Percentiles rank a stretch among this genome's conserved stretches.
phyloP scores from a whole-genome alignment of 306 rosid species.

The Mucuna pruriens region DNA sequence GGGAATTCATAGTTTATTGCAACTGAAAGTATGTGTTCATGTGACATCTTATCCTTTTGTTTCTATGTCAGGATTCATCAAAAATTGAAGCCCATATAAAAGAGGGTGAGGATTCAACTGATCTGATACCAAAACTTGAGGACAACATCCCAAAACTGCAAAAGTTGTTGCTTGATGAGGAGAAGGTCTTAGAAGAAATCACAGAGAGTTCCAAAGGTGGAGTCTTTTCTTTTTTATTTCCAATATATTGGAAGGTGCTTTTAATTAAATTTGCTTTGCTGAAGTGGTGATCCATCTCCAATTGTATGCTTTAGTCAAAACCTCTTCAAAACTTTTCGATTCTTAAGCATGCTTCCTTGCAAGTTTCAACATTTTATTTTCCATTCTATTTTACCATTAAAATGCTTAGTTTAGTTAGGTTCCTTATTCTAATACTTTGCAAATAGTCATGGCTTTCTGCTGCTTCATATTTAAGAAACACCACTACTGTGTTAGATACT shows the following conservation, averaged over 20 bases:
- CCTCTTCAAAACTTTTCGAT: not conserved
- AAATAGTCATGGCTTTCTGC: not conserved
- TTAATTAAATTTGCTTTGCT: slow-evolving; percentile 5
- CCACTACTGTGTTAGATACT: not conserved
- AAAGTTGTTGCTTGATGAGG: slow-evolving; percentile 75
- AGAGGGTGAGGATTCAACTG: slow-evolving; percentile 76
- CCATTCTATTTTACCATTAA: not conserved
- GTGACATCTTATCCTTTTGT: slow-evolving; percentile 36
- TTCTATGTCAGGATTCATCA: slow-evolving; percentile 73
- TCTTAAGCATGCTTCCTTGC: slow-evolving; percentile 18
- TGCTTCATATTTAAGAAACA: slow-evolving; percentile 7
- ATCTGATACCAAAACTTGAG: slow-evolving; percentile 82
- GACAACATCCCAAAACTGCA: slow-evolving; percentile 75
- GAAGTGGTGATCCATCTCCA: slow-evolving; percentile 8
- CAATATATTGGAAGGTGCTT: slow-evolving; percentile 16
- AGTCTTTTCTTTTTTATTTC: slow-evolving; percentile 22
- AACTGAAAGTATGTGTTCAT: not conserved
- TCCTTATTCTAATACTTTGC: slow-evolving; percentile 9
- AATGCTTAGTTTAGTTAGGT: slow-evolving; percentile 14
- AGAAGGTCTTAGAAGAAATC: slow-evolving; percentile 80
- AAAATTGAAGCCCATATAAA: slow-evolving; percentile 63
- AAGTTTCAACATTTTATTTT: not conserved
- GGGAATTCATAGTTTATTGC: slow-evolving; percentile 20
- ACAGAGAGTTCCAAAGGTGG: slow-evolving; percentile 80
- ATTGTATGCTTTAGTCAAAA: not conserved